A percentile compares a stretch with the other conserved stretches of the same genome.
These are phyloP conservation scores for Chaetomium sp. DNA, from an alignment of 2,329 filamentous ascomycete species.

Conservation along the genomic window DNA sequence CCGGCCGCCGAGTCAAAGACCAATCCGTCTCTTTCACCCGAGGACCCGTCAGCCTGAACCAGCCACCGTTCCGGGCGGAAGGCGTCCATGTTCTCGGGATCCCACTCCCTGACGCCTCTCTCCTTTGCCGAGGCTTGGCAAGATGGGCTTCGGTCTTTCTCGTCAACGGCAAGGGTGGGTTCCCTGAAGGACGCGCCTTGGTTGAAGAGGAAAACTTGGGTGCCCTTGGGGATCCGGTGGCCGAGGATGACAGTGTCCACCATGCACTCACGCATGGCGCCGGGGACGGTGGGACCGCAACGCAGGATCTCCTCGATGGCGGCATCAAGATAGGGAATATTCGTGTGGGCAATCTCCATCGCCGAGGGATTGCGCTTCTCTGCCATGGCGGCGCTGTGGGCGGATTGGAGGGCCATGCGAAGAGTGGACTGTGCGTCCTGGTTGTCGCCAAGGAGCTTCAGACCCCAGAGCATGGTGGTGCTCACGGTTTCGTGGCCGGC, in stretches of 20 bases:
- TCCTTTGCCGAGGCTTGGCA: background rate
- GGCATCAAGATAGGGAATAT: background rate
- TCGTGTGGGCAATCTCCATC: background rate
- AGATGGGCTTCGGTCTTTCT: background rate
- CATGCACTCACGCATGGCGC: background rate
- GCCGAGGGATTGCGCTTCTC: constrained; percentile 20
- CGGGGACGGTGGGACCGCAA: background rate
- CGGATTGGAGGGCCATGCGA: constrained; percentile 23
- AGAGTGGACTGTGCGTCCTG: constrained; percentile 20
- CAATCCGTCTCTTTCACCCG: background rate
- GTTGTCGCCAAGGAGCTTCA: constrained; percentile 24
- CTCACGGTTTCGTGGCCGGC: constrained; percentile 30
- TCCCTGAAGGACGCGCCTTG: background rate
- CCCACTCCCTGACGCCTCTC: background rate
- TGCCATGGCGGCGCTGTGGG: constrained; percentile 25
- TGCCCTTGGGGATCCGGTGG: background rate
- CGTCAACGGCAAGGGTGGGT: background rate
- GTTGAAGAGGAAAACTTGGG: background rate
- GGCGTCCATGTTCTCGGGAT: background rate
- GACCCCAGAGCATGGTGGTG: constrained; percentile 26
- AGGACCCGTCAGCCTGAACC: too few relatives aligned
- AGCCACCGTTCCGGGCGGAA: background rate
- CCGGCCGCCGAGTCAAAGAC: background rate
- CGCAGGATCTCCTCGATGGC: background rate
- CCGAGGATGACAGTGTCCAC: background rate